Base-by-base conservation (phyloP, 2,329 filamentous ascomycete genomes). In the Penicillium sp. region DNA sequence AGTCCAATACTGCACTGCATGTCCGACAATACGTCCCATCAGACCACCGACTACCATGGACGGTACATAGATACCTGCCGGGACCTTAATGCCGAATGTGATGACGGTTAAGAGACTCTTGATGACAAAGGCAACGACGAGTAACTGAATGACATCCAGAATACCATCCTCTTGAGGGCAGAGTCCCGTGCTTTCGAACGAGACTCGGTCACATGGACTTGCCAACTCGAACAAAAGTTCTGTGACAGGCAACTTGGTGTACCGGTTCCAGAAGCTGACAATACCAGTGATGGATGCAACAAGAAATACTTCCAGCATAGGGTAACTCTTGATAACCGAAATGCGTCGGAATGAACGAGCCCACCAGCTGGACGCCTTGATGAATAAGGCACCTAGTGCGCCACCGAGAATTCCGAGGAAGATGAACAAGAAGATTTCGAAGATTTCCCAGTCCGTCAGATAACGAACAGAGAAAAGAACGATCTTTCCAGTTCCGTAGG, bases 11-110 rank as follows among this genome's bases (percentile, higher is more conserved):
- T 97, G 93, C 0, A 92, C 85, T 6, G 86, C 71, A 69, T 97
- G 94, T 1, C 94, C 94, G 12, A 96, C 83, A 42, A 94, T 85
- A 7, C 93, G 86, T 28, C 93, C 93, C 77, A 96, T 86, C 16
- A 99, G 77, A 65, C 94, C 94, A 59, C 94, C 94, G 16, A 97
- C 90, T 26, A 97, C 94, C 94, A 99, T 99, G 63, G 93, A 96
- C 3, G 94, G 94, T 1, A 99, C 92, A 64, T 99, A 99, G 62
- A 99, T 96, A 58, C 94, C 94, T 1, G 93, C 91, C 9, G 94
- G 94, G 0, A 97, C 86, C 79, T 97, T 97, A 67, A 96, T 92
- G 24, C 93, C 93, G 73, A 97, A 97, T 0, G 93, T 96, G 59
- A 96, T 86, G 42, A 88, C 86, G 0, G 94, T 97, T 39, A 99